Percentiles rank a stretch among this genome's conserved stretches.
Conservation (phyloP, 768 basidiomycete genomes). For the Scleroderma citrinum region DNA sequence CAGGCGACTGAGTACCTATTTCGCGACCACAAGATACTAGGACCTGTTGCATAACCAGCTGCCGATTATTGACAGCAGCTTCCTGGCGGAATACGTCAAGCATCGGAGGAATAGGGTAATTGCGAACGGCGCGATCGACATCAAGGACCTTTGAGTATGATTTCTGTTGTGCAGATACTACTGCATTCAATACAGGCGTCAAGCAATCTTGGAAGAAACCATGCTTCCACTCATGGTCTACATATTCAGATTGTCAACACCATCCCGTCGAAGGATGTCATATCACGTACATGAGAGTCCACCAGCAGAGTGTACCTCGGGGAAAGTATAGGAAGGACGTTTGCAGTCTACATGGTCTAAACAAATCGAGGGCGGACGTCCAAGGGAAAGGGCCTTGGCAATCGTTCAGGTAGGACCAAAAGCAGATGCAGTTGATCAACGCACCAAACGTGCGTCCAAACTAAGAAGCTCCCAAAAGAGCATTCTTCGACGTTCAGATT, state of each 20-base stretch:
- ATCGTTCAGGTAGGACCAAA: slow-evolving; percentile 6
- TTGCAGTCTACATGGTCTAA: slow-evolving; percentile 61
- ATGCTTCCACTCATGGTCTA: slow-evolving; percentile 72
- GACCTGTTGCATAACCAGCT: slow-evolving; percentile 59
- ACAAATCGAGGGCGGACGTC: slow-evolving; percentile 65
- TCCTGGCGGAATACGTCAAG: slow-evolving; percentile 40
- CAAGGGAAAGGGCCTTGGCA: slow-evolving; percentile 57
- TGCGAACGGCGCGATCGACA: slow-evolving; percentile 50
- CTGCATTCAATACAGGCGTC: slow-evolving; percentile 54
- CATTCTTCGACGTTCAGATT: slow-evolving; percentile 60
- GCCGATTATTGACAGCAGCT: slow-evolving; percentile 38
- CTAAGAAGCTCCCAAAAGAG: slow-evolving; percentile 74
- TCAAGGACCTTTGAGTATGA: slow-evolving; percentile 46
- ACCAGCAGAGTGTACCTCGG: slow-evolving; percentile 25
- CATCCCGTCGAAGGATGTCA: slow-evolving; percentile 4
- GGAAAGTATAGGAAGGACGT: slow-evolving; percentile 29
- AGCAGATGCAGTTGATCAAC: slow-evolving; percentile 18
- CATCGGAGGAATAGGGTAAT: slow-evolving; percentile 47
- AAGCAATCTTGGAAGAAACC: slow-evolving; percentile 58
- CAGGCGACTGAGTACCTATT: slow-evolving; percentile 39
- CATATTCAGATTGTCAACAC: slow-evolving; percentile 7
- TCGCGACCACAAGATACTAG: slow-evolving; percentile 56
- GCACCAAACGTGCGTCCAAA: slow-evolving; percentile 61
- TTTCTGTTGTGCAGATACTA: slow-evolving; percentile 47
- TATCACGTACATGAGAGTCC: slow-evolving; percentile 24